These are phyloP conservation scores for Solanum pimpinellifolium DNA, from an alignment of 257 asterid species.

Conservation along the genomic window DNA sequence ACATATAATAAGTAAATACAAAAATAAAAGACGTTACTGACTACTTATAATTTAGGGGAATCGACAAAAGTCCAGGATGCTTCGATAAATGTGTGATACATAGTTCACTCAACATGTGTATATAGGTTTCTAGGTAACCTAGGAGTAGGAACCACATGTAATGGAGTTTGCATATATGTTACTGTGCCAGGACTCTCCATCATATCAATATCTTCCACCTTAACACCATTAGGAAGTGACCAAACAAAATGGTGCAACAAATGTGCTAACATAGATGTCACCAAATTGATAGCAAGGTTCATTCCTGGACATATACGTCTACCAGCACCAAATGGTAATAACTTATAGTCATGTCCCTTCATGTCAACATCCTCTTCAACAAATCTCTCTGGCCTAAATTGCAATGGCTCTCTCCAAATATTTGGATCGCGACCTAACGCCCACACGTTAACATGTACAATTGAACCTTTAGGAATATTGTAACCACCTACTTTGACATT, in stretches of 20 bases:
- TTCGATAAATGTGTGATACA: too few relatives aligned
- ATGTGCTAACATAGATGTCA: slow-evolving; percentile 62
- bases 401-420: slow-evolving; percentile 50
- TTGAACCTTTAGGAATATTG: slow-evolving; percentile 62
- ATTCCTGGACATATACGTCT: slow-evolving; percentile 76
- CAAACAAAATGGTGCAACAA: slow-evolving; percentile 55
- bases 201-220: slow-evolving; percentile 62
- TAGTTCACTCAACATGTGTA: slow-evolving; percentile 21
- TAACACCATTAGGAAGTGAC: slow-evolving; percentile 40
- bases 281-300: slow-evolving; percentile 54
- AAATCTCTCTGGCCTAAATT: slow-evolving; percentile 66
- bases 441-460: slow-evolving; percentile 69
- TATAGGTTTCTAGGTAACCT: slow-evolving; percentile 43
- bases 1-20: neutral
- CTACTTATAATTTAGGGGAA: too few relatives aligned
- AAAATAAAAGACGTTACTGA: neutral
- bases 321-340: slow-evolving; percentile 80
- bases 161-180: slow-evolving; percentile 62
- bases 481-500: slow-evolving; percentile 60
- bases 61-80: too few relatives aligned
- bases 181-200: slow-evolving; percentile 79
- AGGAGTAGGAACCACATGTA: slow-evolving; percentile 51
- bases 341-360: slow-evolving; percentile 65
- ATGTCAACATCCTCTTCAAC: slow-evolving; percentile 63
- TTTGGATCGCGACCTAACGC: slow-evolving; percentile 60